These are phyloP conservation scores for Triadica sebifera DNA, from an alignment of 345 rosid genomes.

Conservation along the genomic window DNA sequence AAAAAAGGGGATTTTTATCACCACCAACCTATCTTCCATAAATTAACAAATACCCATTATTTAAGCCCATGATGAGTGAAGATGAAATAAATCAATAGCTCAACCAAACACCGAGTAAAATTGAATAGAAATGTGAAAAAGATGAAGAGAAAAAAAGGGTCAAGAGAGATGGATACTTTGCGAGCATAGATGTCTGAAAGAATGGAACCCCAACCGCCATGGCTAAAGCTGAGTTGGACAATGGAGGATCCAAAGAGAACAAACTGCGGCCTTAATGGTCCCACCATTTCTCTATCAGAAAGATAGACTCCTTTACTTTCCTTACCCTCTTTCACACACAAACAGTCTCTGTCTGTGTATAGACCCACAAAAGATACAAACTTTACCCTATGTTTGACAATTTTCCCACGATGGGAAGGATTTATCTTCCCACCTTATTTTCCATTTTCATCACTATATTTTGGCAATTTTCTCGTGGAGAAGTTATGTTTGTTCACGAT, in stretches of 20 bases:
- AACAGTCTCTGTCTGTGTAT: not conserved
- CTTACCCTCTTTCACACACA: not conserved
- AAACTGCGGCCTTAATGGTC: conserved; percentile 82
- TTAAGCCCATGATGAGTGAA: not conserved
- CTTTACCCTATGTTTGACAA: no score
- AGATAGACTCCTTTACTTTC: not conserved
- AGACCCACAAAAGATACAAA: not conserved
- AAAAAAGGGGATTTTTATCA: not conserved
- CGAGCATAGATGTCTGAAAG: conserved; percentile 90
- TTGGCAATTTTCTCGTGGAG: no score
- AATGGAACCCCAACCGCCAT: conserved; percentile 92
- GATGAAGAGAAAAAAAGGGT: not conserved
- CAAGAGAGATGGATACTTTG: conserved; percentile 44
- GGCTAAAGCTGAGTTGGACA: conserved; percentile 86
- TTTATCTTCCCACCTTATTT: no score
- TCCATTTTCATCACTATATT: no score
- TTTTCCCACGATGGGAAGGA: no score
- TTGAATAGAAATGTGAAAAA: not conserved
- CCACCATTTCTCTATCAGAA: conserved; percentile 52
- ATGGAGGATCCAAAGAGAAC: conserved; percentile 97
- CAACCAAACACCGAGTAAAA: not conserved
- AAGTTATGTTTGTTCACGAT: no score
- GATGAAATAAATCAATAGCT: not conserved
- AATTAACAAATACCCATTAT: not conserved
- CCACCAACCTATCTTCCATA: not conserved